Conservation (phyloP, 805 yeast species). For the Dipodascopsis tothii region DNA sequence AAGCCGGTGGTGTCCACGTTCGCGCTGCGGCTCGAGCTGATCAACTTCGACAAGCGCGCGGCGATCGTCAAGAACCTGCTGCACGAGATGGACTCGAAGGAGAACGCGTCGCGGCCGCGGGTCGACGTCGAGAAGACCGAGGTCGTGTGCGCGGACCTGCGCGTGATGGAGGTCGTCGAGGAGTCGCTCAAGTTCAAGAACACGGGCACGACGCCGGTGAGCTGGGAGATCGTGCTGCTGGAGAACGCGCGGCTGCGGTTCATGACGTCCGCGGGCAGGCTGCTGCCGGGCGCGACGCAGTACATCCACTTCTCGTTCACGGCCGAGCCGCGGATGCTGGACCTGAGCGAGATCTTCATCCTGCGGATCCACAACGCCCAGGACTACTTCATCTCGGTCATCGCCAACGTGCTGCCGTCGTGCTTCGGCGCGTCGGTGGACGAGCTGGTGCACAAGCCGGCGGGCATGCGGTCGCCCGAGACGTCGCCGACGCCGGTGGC, state of each 20-base stretch:
- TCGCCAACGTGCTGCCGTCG: constrained; percentile 27
- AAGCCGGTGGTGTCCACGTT: constrained; percentile 44
- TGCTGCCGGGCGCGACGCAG: constrained; percentile 25
- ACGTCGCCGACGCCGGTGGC: constrained; percentile 1
- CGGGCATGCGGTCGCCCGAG: constrained; percentile 8
- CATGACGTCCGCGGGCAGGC: constrained; percentile 23
- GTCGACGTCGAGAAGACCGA: constrained; percentile 37
- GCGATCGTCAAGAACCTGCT: constrained; percentile 35
- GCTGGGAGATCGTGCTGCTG: constrained; percentile 35
- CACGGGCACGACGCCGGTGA: constrained; percentile 33
- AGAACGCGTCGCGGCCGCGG: constrained; percentile 39
- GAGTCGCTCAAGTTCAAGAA: constrained; percentile 32
- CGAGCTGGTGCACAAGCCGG: constrained; percentile 14
- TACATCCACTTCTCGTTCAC: constrained; percentile 18
- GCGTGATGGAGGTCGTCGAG: constrained; percentile 24
- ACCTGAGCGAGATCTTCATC: constrained; percentile 25
- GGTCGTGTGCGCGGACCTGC: constrained; percentile 26
- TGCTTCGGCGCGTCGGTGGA: constrained; percentile 31
- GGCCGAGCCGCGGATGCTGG: constrained; percentile 2
- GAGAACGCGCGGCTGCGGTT: constrained; percentile 23
- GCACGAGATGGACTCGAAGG: constrained; percentile 38
- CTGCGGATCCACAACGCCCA: constrained; percentile 29
- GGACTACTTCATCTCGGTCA: constrained; percentile 29
- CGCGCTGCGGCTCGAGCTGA: constrained; percentile 29
- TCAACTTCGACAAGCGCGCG: constrained; percentile 36